These are phyloP conservation scores for Boletus rubescentipes DNA, from an alignment of 768 basidiomycete genomes.

Conservation along the genomic window DNA sequence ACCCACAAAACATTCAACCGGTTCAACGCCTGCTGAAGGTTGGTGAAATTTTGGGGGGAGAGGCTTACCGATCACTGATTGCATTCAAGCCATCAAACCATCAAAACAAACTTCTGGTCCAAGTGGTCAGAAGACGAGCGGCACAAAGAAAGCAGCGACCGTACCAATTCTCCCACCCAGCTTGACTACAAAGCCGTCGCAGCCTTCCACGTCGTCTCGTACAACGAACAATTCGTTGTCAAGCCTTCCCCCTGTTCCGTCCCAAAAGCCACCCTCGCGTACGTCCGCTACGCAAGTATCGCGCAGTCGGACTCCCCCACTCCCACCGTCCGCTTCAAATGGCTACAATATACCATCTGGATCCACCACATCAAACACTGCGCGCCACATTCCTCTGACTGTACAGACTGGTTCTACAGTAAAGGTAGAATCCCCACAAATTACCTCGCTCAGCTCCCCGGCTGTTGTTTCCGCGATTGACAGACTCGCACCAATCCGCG, in stretches of 20 bases:
- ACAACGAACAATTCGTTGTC: conserved; percentile 23
- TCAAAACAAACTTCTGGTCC: conserved; percentile 6
- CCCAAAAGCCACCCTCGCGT: not conserved
- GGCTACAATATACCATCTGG: not conserved
- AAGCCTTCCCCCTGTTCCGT: not conserved
- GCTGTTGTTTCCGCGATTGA: conserved; percentile 10
- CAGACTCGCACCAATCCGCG: conserved; percentile 35
- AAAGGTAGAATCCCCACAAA: conserved; percentile 21
- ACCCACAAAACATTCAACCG: conserved; percentile 1
- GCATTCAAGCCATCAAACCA: conserved; percentile 13
- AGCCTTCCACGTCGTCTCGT: conserved; percentile 10
- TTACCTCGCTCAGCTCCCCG: conserved; percentile 9
- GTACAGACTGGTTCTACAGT: conserved; percentile 12
- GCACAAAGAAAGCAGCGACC: conserved; percentile 2
- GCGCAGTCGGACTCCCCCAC: not conserved
- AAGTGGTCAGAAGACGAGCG: conserved; percentile 2
- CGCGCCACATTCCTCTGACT: not conserved
- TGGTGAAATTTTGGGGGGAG: conserved; percentile 1
- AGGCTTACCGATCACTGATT: not conserved
- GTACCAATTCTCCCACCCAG: not conserved
- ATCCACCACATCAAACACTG: not conserved
- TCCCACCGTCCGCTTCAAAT: not conserved
- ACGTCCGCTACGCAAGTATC: not conserved
- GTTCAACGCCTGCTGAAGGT: conserved; percentile 10
- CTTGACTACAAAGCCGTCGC: not conserved